These are phyloP conservation scores for Dactylellina cionopaga DNA, from an alignment of 2,329 filamentous ascomycete genomes.

Conservation along the genomic window DNA sequence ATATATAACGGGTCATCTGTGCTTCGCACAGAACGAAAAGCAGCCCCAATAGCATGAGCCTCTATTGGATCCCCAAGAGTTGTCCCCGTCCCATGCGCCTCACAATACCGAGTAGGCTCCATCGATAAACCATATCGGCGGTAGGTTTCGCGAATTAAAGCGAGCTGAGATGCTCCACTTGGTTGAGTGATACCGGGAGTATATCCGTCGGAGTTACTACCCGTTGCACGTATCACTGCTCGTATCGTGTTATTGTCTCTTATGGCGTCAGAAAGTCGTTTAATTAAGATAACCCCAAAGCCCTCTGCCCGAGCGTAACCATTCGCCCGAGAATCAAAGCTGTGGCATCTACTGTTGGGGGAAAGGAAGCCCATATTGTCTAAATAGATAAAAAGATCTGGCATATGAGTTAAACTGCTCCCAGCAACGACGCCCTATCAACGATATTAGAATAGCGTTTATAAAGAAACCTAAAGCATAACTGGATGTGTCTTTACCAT, in stretches of 20 bases:
- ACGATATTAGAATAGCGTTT: not conserved
- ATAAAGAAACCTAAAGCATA: not conserved
- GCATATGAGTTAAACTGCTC: slow-evolving; percentile 60
- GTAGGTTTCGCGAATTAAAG: slow-evolving; percentile 65
- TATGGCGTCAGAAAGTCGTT: slow-evolving; percentile 69
- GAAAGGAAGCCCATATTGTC: slow-evolving; percentile 63
- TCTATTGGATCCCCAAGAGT: slow-evolving; percentile 61
- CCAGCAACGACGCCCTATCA: slow-evolving; percentile 60
- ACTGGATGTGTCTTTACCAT: slow-evolving; percentile 49
- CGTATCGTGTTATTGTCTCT: slow-evolving; percentile 68
- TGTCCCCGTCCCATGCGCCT: slow-evolving; percentile 71
- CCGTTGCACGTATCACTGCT: slow-evolving; percentile 67
- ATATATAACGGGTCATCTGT: slow-evolving; percentile 12
- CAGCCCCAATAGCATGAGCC: slow-evolving; percentile 13
- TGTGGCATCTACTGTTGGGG: slow-evolving; percentile 63
- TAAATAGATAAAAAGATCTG: slow-evolving; percentile 59
- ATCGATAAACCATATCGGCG: slow-evolving; percentile 58
- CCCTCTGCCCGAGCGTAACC: slow-evolving; percentile 75
- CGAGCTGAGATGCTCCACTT: slow-evolving; percentile 63
- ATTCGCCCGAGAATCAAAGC: slow-evolving; percentile 69
- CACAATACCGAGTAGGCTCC: slow-evolving; percentile 61
- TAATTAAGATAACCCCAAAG: slow-evolving; percentile 68
- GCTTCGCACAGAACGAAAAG: not conserved
- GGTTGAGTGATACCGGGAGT: slow-evolving; percentile 70
- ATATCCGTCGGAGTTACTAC: slow-evolving; percentile 68